Base-by-base conservation (phyloP, 805 yeast species). In the Torulaspora delbrueckii region DNA sequence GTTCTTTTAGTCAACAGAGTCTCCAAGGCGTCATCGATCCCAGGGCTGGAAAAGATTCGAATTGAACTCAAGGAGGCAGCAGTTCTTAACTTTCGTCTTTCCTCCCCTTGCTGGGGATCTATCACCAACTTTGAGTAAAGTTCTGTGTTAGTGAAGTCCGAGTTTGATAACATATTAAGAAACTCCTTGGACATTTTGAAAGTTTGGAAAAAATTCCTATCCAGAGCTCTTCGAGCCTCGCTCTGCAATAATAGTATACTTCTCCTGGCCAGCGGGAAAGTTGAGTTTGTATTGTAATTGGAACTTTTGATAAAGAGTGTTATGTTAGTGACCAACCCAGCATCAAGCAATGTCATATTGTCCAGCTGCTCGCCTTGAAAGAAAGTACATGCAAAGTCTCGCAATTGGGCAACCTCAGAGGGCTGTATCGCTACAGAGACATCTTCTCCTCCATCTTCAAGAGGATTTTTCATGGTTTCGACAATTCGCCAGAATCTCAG, bases 401-500 rank as follows among this genome's bases (percentile, higher is more conserved):
- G 62, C 18, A 66, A 60, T 34, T 66, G 63, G 2, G 51, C 51
- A 4, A 59, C 46, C 32, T 60, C 67, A 4, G 58, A 50, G 1
- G 47, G 43, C 1, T 55, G 43, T 19, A 37, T 32, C 1, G 47
- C 56, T 10, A 60, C 62, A 9, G 59, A 57, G 28, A 56, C 55
- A 10, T 65, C 69, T 3, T 63, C 63, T n/a, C 45, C 53, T 3
- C 69, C 62, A 51, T 69, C 69, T 46, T 76, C 84, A 13, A 89
- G 62, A 0, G 96, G 96, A 40, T 84, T 84, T 54, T 80, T 78
- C 31, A 86, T 73, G 0, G 76, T 71, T 49, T 86, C 84, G 2
- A 87, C 82, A 2, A 77, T 74, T 4, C 76, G 60, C 87, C 89
- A 85, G 49, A 79, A 80, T 36, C 81, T 81, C 3, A 87, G 57